Conservation (phyloP, 2,329 filamentous ascomycete species). For the Fusarium beomiforme region DNA sequence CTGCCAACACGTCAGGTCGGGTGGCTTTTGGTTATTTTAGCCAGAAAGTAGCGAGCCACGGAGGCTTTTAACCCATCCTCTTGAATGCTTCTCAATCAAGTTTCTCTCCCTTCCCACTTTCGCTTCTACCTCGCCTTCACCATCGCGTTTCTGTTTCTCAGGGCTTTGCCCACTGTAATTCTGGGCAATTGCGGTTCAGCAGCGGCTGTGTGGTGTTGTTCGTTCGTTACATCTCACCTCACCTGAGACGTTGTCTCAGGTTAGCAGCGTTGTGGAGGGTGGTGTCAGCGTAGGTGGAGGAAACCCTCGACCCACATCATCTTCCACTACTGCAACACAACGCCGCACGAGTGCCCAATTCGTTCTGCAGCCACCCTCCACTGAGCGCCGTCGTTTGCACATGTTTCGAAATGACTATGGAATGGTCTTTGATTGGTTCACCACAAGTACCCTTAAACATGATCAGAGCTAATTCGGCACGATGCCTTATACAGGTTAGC, state of each 20-base stretch:
- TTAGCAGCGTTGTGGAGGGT: slow-evolving; percentile 38
- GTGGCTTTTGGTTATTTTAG: slow-evolving; percentile 32
- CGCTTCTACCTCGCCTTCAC: slow-evolving; percentile 14
- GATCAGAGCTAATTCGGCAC: slow-evolving; percentile 27
- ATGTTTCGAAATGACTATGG: slow-evolving; percentile 32
- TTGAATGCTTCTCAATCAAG: neutral
- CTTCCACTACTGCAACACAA: slow-evolving; percentile 25
- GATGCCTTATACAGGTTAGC: slow-evolving; percentile 24
- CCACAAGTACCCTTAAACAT: slow-evolving; percentile 25
- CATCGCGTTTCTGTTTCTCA: neutral
- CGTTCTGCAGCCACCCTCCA: slow-evolving; percentile 31
- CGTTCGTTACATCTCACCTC: slow-evolving; percentile 37
- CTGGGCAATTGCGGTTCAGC: neutral
- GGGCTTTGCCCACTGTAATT: neutral
- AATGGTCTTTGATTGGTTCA: slow-evolving; percentile 21
- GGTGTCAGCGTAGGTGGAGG: slow-evolving; percentile 38
- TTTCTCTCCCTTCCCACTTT: slow-evolving; percentile 2
- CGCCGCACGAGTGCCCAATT: slow-evolving; percentile 25
- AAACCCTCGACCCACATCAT: slow-evolving; percentile 34
- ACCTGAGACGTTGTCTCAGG: slow-evolving; percentile 52
- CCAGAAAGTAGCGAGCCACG: slow-evolving; percentile 18
- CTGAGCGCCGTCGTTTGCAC: slow-evolving; percentile 37
- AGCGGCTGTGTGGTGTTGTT: slow-evolving; percentile 1
- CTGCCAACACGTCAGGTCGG: slow-evolving; percentile 30
- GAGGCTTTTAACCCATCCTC: neutral